Conservation (phyloP, 73 alveolate species). For the Uronychia setigera region DNA sequence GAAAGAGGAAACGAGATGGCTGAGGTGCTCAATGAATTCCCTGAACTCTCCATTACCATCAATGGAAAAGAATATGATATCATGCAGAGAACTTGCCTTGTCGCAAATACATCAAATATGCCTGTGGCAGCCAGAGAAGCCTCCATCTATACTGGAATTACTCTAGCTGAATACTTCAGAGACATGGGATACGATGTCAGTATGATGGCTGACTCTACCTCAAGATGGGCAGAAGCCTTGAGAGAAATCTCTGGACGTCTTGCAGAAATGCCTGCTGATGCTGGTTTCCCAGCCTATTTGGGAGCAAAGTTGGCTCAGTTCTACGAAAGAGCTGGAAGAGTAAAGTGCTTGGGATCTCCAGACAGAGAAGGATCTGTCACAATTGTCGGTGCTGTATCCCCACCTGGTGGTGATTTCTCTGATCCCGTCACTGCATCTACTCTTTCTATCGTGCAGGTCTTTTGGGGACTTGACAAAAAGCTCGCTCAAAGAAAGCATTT, state of each 20-base stretch:
- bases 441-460: conserved; percentile 97
- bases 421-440: conserved; percentile 99
- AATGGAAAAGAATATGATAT: conserved; percentile 91
- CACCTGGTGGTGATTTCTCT: conserved; percentile 99
- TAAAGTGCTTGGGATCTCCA: conserved; percentile 98
- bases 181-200: conserved; percentile 99
- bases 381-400: conserved; percentile 91
- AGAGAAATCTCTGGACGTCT: conserved; percentile 99
- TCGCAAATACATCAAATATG: conserved; percentile 99
- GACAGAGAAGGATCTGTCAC: conserved; percentile 95
- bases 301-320: conserved; percentile 97
- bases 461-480: conserved; percentile 98
- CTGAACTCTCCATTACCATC: conserved; percentile 88
- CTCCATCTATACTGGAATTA: conserved; percentile 97
- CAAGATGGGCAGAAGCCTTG: conserved; percentile 99
- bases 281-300: conserved; percentile 99
- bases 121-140: conserved; percentile 99
- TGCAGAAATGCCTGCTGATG: conserved; percentile 99
- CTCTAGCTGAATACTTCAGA: conserved; percentile 99
- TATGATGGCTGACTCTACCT: conserved; percentile 99
- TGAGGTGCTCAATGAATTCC: conserved; percentile 98
- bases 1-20: conserved; percentile 99
- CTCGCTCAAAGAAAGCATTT: conserved; percentile 99
- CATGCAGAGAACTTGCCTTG: conserved; percentile 98
- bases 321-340: conserved; percentile 99